phyloP scores from a whole-genome alignment of 345 rosid species.

The Erysimum cheiranthoides region DNA sequence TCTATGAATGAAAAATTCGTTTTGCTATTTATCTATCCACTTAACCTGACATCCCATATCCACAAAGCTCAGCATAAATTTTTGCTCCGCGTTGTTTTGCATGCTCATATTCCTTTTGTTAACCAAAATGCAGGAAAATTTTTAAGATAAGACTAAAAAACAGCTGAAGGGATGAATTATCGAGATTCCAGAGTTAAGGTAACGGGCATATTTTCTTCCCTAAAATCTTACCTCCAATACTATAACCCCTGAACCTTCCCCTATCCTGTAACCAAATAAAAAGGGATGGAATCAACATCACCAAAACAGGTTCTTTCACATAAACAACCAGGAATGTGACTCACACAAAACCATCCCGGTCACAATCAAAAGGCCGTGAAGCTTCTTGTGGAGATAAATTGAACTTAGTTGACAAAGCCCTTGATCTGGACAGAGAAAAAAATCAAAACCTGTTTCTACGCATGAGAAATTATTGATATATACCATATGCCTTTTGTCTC shows the following conservation, averaged over 20 bases:
- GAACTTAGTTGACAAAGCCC: conserved; percentile 87
- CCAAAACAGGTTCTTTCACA: conserved; percentile 7
- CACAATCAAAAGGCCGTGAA: conserved; percentile 93
- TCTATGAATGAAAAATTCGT: neutral
- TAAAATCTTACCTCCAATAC: conserved; percentile 81
- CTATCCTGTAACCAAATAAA: conserved; percentile 68
- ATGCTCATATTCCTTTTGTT: conserved; percentile 85
- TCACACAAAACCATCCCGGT: conserved; percentile 97
- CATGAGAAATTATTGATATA: neutral
- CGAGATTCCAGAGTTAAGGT: conserved; percentile 6
- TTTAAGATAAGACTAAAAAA: conserved; percentile 8
- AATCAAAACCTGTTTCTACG: too few species aligned
- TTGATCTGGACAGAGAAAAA: conserved; percentile 56
- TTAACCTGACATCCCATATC: conserved; percentile 99
- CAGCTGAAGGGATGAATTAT: neutral
- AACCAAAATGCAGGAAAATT: conserved; percentile 28
- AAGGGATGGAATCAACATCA: conserved; percentile 26
- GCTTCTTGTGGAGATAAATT: conserved; percentile 84
- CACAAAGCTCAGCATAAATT: conserved; percentile 88
- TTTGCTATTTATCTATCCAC: conserved; percentile 10
- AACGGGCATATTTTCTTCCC: conserved; percentile 6
- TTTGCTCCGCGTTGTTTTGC: conserved; percentile 87
- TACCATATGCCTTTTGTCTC: neutral
- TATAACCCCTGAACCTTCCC: conserved; percentile 90
- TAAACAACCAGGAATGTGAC: conserved; percentile 39